These are phyloP conservation scores for Taiozyma sp. DNA, from an alignment of 1,139 yeast genomes.

Conservation along the genomic window DNA sequence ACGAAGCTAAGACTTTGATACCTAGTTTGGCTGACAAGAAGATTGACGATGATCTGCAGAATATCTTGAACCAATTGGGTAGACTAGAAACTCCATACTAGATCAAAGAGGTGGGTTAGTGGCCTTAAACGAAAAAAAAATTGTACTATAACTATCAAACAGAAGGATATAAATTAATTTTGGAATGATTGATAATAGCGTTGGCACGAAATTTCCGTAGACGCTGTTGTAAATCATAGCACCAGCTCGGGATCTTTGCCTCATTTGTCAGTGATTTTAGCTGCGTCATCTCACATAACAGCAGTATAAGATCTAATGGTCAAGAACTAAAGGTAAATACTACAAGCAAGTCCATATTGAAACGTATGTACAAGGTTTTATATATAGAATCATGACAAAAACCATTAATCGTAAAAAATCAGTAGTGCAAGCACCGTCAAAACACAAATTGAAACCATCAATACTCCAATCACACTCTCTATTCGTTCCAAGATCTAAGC, in stretches of 20 bases:
- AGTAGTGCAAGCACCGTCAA: background rate
- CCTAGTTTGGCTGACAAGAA: conserved; percentile 82
- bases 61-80: conserved; percentile 78
- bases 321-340: background rate
- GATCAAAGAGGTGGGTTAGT: background rate
- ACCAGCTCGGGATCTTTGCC: too few species aligned
- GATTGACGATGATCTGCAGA: conserved; percentile 81
- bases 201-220: too few species aligned
- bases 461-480: background rate
- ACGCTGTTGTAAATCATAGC: too few species aligned
- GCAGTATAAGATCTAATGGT: too few species aligned
- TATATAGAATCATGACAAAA: background rate
- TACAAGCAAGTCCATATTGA: background rate
- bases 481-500: conserved; percentile 1
- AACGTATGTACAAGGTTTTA: background rate
- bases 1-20: conserved; percentile 91
- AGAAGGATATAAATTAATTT: background rate
- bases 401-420: background rate
- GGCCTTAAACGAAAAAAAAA: background rate
- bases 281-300: too few species aligned
- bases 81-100: conserved; percentile 48
- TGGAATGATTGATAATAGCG: background rate
- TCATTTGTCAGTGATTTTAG: too few species aligned
- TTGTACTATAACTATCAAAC: background rate
- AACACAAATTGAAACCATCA: background rate